Conservation (phyloP, 495 filamentous ascomycete genomes). For the Penicillium manginii region DNA sequence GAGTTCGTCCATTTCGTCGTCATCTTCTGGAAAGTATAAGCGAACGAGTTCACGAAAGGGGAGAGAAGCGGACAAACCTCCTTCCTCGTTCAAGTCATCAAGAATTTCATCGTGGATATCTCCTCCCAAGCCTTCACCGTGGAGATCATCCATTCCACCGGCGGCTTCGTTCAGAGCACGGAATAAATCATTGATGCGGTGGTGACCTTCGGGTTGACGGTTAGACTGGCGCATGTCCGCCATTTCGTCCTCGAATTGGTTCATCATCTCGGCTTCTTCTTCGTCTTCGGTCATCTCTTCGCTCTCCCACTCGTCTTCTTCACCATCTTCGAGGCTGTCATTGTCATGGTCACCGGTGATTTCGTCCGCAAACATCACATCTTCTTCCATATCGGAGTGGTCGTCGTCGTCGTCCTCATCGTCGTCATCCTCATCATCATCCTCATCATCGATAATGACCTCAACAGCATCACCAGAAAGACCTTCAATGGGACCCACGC, state of each 20-base stretch:
- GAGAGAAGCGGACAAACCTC: constrained; percentile 56
- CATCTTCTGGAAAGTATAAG: constrained; percentile 30
- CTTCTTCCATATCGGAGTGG: constrained; percentile 60
- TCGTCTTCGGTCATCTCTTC: constrained; percentile 59
- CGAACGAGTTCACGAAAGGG: background rate
- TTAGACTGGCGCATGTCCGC: constrained; percentile 72
- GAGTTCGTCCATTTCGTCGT: constrained; percentile 58
- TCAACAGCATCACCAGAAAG: constrained; percentile 81
- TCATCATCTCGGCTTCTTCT: constrained; percentile 58
- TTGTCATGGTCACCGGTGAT: constrained; percentile 67
- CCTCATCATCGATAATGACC: constrained; percentile 80
- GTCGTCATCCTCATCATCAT: constrained; percentile 62
- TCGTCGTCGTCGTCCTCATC: constrained; percentile 70
- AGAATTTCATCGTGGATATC: constrained; percentile 56
- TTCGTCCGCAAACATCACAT: constrained; percentile 56
- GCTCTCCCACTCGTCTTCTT: constrained; percentile 64
- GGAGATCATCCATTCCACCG: constrained; percentile 42
- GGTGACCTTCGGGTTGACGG: constrained; percentile 60
- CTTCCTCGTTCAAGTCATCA: constrained; percentile 71
- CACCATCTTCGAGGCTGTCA: constrained; percentile 59
- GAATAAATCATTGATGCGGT: constrained; percentile 45
- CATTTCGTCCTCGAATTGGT: constrained; percentile 51
- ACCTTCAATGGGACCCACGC: constrained; percentile 84
- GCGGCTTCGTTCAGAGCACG: constrained; percentile 48
- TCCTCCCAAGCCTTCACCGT: constrained; percentile 39